Evolutionary conservation across 2,329 filamentous ascomycete genomes (phyloP).

Genomic region (Stromatinia cepivora): DNA sequence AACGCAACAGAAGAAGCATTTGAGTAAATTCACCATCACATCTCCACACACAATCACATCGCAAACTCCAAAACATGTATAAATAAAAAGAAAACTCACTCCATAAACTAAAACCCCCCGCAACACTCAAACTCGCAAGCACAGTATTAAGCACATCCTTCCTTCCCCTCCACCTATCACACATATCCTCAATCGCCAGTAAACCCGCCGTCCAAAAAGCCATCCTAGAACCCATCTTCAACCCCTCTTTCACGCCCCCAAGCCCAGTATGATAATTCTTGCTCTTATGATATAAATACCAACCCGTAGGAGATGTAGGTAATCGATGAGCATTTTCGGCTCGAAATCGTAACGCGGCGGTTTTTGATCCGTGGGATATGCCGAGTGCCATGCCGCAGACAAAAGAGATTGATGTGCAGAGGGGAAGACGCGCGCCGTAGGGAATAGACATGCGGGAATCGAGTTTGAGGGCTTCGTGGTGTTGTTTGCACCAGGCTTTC

Average conservation of each 20-base stretch:
- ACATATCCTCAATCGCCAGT: conserved; percentile 79
- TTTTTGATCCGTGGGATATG: conserved; percentile 68
- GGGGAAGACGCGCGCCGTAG: conserved; percentile 63
- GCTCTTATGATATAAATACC: conserved; percentile 98
- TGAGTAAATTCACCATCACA: not conserved
- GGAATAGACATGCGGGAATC: conserved; percentile 58
- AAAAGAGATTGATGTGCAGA: conserved; percentile 64
- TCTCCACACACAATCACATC: not conserved
- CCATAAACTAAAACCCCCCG: conserved; percentile 83
- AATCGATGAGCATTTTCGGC: conserved; percentile 96
- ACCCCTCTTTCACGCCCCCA: conserved; percentile 75
- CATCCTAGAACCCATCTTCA: conserved; percentile 70
- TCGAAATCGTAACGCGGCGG: conserved; percentile 78
- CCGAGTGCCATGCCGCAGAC: conserved; percentile 70
- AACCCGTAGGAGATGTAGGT: conserved; percentile 77
- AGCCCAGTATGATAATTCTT: conserved; percentile 89
- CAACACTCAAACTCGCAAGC: conserved; percentile 78
- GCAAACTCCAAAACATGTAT: not conserved
- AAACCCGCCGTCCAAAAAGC: conserved; percentile 74
- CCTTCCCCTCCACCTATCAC: conserved; percentile 69
- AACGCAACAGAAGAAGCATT: not conserved
- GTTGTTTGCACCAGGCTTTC: not conserved
- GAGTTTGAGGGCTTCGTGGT: conserved; percentile 16
- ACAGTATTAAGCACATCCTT: conserved; percentile 80
- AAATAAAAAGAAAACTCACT: conserved; percentile 53